Conservation (phyloP, 768 basidiomycete species). For the Candolleomyces efflorescens region DNA sequence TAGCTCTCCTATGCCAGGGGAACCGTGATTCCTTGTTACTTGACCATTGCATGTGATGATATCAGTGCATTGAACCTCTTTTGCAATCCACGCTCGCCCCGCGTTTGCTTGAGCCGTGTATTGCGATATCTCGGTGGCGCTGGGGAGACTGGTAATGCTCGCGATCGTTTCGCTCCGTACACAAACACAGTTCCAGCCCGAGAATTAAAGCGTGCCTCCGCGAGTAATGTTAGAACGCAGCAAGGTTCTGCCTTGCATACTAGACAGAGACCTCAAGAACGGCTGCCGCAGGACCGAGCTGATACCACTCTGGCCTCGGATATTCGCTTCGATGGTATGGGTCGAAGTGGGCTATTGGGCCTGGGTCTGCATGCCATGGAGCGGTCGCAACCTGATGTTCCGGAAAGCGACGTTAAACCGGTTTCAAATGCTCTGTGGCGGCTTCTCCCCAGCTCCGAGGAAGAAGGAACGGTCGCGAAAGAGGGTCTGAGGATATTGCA, state of each 20-base stretch:
- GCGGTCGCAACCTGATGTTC: too few species aligned
- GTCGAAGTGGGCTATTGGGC: neutral
- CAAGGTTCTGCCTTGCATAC: too few species aligned
- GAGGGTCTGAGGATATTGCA: neutral
- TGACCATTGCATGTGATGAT: slow-evolving; percentile 20
- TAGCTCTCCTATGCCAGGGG: slow-evolving; percentile 30
- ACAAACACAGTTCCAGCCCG: neutral
- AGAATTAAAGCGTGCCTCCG: neutral
- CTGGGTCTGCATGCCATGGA: too few species aligned
- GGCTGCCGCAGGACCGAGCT: too few species aligned
- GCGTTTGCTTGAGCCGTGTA: slow-evolving; percentile 16
- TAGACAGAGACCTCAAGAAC: too few species aligned
- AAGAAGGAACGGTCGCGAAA: neutral
- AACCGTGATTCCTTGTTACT: slow-evolving; percentile 23
- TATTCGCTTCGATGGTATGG: too few species aligned
- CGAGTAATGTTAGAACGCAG: too few species aligned
- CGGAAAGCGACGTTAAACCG: too few species aligned
- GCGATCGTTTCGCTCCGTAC: neutral
- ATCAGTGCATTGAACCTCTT: slow-evolving; percentile 20
- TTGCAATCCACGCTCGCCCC: slow-evolving; percentile 14
- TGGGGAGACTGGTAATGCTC: neutral
- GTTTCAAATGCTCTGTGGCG: neutral
- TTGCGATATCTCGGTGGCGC: slow-evolving; percentile 11
- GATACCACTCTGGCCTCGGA: too few species aligned
- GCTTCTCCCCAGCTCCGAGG: neutral